Base-by-base conservation (phyloP, 163 green algal species). In the Scenedesmus sp. region DNA sequence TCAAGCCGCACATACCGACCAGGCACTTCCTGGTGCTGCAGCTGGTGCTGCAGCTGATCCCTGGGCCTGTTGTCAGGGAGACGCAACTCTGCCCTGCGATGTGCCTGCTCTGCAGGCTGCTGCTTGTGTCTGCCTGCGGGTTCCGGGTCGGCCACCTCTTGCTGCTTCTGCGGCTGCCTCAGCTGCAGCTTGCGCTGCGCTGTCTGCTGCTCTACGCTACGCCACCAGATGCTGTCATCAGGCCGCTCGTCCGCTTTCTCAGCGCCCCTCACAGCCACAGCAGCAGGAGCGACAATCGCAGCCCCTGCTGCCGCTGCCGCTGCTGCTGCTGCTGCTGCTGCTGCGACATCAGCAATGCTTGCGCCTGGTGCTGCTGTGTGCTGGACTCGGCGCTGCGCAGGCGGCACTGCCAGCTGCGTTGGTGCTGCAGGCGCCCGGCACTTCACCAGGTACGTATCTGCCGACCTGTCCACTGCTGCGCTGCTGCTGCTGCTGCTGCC, bases 401-500 rank as follows among this genome's bases (percentile, higher is more conserved):
- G 73, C 73, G 33, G 73, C 15, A 37, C 35, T 51, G 15, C 18
- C 35, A n/a, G 73, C 73, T 44, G 35, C 73, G n/a, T 46, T 82
- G 35, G 5, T 51, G 16, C 73, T 44, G 35, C 30, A n/a, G 73
- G 35, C 33, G 73, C 73, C 37, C 73, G 49, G 73, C 73, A 82
- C 5, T 44, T 82, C 35, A 82, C 73, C 73, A 82, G 37, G 73
- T 51, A 82, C 35, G 35, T 44, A 20, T 82, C 73, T 82, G 73
- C 73, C 3, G n/a, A 30, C 73, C 51, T 44, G 35, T 82, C 35
- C 12, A 44, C 13, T 0, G 37, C 73, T 53, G 37, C 35, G 3
- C 85, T 90, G 85, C 40, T 89, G n/a, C 85, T 40, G 3, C 85
- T 90, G 85, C 40, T 89, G n/a, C 85, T 40, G 30, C 85, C 70